Percentiles rank a stretch among this genome's conserved stretches.
Conservation (phyloP, 139 green algal species). For the Auxenochlorella pyrenoidosa region DNA sequence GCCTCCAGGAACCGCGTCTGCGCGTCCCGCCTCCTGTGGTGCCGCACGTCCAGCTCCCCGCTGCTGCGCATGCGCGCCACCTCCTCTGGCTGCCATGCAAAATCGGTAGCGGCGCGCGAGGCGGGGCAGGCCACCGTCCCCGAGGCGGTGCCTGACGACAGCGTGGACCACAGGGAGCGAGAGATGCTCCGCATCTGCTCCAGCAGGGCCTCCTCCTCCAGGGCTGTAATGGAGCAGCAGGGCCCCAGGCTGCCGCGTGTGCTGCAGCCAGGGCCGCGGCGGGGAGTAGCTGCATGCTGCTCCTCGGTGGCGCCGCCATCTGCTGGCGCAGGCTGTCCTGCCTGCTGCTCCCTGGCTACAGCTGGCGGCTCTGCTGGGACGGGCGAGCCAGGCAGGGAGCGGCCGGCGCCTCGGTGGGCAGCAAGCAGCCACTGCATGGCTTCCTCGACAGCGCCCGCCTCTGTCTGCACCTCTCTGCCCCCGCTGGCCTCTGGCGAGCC, state of each 20-base stretch:
- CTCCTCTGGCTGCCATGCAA: not conserved
- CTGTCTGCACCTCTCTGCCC: not conserved
- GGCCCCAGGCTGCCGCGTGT: no score
- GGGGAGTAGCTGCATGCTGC: not conserved
- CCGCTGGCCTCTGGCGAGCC: not conserved
- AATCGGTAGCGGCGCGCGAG: not conserved
- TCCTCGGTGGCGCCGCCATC: not conserved
- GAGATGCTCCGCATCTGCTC: constrained; percentile 13
- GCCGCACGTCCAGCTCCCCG: constrained; percentile 13
- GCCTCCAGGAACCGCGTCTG: constrained; percentile 11
- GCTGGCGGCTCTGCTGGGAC: not conserved
- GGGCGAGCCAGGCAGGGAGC: not conserved
- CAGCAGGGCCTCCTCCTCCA: not conserved
- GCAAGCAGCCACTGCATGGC: constrained; percentile 10
- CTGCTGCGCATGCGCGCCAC: not conserved
- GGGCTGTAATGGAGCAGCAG: no score
- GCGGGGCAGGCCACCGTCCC: not conserved
- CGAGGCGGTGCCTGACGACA: not conserved
- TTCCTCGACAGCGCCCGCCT: not conserved
- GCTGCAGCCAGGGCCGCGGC: not conserved
- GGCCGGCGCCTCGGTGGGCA: not conserved
- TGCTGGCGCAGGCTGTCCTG: not conserved
- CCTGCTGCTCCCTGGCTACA: not conserved
- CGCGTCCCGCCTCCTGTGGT: constrained; percentile 12
- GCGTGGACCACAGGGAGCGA: not conserved